Evolutionary conservation across 495 filamentous ascomycete genomes (phyloP), one percentile per base, ranked within the genome.

Genomic region (Hypoxylon fuscum): DNA sequence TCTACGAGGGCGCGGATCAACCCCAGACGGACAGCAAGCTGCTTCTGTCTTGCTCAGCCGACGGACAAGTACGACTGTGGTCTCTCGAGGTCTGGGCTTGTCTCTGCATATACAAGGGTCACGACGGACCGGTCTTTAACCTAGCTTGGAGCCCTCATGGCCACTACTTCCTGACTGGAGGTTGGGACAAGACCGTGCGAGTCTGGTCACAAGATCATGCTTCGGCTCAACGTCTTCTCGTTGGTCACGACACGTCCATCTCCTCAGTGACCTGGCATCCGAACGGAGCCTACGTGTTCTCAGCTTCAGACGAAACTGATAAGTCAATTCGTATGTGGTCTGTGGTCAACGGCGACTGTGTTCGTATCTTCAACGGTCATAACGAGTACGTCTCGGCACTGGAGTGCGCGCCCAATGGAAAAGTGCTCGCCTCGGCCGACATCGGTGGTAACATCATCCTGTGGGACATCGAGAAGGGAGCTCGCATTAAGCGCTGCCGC

Each of bases 291-390:
- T 98, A 98, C 62, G 76, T 97, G 44, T 96, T 98, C 76, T 97
- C 95, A 1, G 92, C 88, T 0, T 92, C 90, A 45, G 83, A 85
- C 49, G 76, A 81, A 55, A 87, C 82, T 41, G 95, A 98, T 73
- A 91, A 91, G 75, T 93, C 92, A 0, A 91, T 97, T 17, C 88
- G 95, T 15, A 97, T 98, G 93, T 98, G 95, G 94, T 85, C 90
- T n/a, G 80, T 97, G n/a, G 79, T 81, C 1, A 91, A 85, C 6
- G 95, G 95, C 17, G 87, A 87, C 53, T 88, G 90, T 37, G 91
- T 97, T 0, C 89, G 95, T 15, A 83, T 98, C 68, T 98, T 98
- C 71, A 93, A 89, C 2, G 96, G 95, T 15, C 96, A 98, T 60
- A 87, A 87, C 2, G 90, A 92, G 14, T 88, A 89, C 68, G 83